Conservation (phyloP, 2,329 filamentous ascomycete species). For the Sphaceloma murrayae region DNA sequence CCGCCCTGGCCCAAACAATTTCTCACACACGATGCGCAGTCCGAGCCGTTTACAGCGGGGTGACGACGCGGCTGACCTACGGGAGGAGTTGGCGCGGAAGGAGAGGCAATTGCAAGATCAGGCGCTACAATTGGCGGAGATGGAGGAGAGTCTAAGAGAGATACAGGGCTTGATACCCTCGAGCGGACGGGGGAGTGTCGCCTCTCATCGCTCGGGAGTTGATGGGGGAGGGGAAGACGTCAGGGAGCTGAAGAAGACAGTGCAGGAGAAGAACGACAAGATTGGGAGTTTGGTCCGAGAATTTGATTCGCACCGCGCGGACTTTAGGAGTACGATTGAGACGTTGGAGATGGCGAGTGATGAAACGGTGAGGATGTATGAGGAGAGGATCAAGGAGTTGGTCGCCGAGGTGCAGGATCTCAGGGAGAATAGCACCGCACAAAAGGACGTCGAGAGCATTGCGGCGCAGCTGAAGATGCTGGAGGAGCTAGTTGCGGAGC, state of each 20-base stretch:
- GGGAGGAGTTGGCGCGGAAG: slow-evolving; percentile 67
- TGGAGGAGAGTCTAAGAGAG: slow-evolving; percentile 81
- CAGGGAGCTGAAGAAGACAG: slow-evolving; percentile 64
- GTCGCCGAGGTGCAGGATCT: slow-evolving; percentile 69
- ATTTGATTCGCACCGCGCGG: slow-evolving; percentile 87
- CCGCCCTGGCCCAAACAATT: slow-evolving; percentile 36
- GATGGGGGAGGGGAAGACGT: slow-evolving; percentile 59
- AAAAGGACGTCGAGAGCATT: slow-evolving; percentile 83
- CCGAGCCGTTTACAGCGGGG: slow-evolving; percentile 29
- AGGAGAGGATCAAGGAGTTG: slow-evolving; percentile 80
- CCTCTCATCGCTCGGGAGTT: slow-evolving; percentile 17
- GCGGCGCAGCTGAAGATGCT: slow-evolving; percentile 87
- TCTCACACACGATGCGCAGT: slow-evolving; percentile 28
- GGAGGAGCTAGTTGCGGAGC: slow-evolving; percentile 89
- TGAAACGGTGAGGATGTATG: slow-evolving; percentile 92
- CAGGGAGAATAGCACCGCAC: slow-evolving; percentile 64
- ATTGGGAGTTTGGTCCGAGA: slow-evolving; percentile 87
- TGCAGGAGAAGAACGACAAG: slow-evolving; percentile 94
- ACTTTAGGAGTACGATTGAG: slow-evolving; percentile 94
- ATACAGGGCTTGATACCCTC: slow-evolving; percentile 62
- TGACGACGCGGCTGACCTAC: slow-evolving; percentile 57
- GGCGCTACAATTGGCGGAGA: slow-evolving; percentile 69
- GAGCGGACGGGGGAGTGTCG: slow-evolving; percentile 23
- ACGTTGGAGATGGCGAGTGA: slow-evolving; percentile 90
- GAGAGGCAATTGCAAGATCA: slow-evolving; percentile 87